Percentiles rank a stretch among this genome's conserved stretches.
Evolutionary conservation across 164 flowering plant species (phyloP).

Genomic region (Chimonanthus praecox): DNA sequence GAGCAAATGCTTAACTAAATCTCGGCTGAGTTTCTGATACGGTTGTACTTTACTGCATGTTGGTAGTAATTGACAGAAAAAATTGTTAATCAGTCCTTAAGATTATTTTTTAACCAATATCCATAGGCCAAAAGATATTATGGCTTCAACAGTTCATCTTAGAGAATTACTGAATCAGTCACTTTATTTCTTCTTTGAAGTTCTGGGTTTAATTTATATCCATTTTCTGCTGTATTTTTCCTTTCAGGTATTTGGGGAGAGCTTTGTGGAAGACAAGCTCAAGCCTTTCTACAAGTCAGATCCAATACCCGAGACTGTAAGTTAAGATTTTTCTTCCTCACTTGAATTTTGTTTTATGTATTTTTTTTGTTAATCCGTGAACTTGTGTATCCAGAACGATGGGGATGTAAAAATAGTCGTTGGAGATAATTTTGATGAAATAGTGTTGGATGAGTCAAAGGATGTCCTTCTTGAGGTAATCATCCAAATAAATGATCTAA

Average conservation of each 20-base stretch:
- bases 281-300: conserved; percentile 91
- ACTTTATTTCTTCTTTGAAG: neutral
- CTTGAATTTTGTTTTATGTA: neutral
- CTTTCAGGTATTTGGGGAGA: conserved; percentile 61
- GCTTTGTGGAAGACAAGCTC: conserved; percentile 78
- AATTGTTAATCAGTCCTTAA: neutral
- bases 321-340: conserved; percentile 12
- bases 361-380: neutral
- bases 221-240: neutral
- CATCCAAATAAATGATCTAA: neutral
- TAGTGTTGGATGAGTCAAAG: conserved; percentile 93
- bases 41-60: neutral
- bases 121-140: neutral
- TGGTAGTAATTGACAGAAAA: neutral
- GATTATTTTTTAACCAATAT: neutral
- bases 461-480: conserved; percentile 98
- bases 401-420: conserved; percentile 89
- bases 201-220: neutral
- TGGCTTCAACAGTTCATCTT: neutral
- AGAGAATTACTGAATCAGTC: neutral
- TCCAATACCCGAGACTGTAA: conserved; percentile 81
- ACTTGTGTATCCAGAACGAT: conserved; percentile 50
- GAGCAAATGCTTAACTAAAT: neutral
- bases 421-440: conserved; percentile 86
- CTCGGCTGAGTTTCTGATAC: neutral